Evolutionary conservation across 345 rosid species (phyloP), one percentile per base, ranked within the genome.

Genomic region (Garcia nutans): DNA sequence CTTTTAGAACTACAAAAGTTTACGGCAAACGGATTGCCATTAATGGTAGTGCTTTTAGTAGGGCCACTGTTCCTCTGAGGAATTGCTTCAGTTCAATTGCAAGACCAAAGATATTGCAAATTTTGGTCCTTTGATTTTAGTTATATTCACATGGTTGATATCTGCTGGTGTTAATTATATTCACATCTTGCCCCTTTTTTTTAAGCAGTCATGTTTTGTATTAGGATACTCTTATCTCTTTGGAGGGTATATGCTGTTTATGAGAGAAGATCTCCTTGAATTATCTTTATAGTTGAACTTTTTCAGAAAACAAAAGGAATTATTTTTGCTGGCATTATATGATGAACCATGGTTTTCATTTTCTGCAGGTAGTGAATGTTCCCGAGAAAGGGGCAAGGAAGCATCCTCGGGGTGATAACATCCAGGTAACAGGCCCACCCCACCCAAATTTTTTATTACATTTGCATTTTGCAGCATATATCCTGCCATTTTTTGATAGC

Each of bases 341-440:
- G 31, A 28, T 28, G 74, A 77, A 61, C 16, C 42, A 74, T 52
- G 74, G 33, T 64, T 83, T 61, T 84, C 47, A 59, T 82, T 41
- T 65, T 79, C 41, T 72, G 54, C 94, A 95, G 99, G 87, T 89
- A 33, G 97, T 95, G 50, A 95, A 88, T 81, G 97, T 95, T 85
- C 99, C 99, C 31, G 97, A 94, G 89, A 95, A 95, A 78, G 99
- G 97, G 55, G 96, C 97, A 65, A 91, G 99, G 86, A 95, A 95
- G 86, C 99, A 95, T 86, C 97, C 99, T 73, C 89, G 97, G 69
- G 94, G 94, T 78, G 97, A 93, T 83, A 94, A 88, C 83, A 86
- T 95, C 85, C 99, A 95, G 97, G 99, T 95, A 82, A 37, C 50
- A 8, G n/a, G 23, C 54, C 22, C 41, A 4, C 41, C 50, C 50